Percentiles rank a stretch among this genome's conserved stretches.
Evolutionary conservation across 225 moss, liverwort and hornwort genomes (phyloP).

Genomic region (Thuidium tamariscinum): DNA sequence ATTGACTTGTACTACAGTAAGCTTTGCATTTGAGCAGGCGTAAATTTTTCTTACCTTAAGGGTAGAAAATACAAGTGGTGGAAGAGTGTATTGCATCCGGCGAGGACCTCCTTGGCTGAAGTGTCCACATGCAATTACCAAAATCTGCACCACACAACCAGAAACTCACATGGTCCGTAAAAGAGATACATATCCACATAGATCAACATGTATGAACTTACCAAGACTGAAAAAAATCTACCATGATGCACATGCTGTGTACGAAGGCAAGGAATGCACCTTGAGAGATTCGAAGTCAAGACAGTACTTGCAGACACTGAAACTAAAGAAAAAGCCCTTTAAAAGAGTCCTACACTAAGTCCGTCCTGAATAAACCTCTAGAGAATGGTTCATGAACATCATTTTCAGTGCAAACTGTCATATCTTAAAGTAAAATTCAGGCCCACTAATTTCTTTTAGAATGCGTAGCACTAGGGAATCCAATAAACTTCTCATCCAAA

Average conservation of each 20-base stretch:
- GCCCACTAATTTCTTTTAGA: background rate
- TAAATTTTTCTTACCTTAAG: slow-evolving; percentile 30
- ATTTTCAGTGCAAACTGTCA: background rate
- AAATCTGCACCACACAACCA: slow-evolving; percentile 41
- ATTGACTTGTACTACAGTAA: background rate
- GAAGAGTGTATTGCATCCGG: slow-evolving; percentile 71
- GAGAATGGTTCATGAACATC: background rate
- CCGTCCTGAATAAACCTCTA: background rate
- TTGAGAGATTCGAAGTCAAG: background rate
- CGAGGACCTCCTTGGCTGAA: slow-evolving; percentile 77
- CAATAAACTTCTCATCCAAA: background rate
- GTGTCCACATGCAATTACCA: slow-evolving; percentile 67
- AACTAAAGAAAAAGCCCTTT: background rate
- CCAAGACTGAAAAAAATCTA: background rate
- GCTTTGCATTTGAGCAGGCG: background rate
- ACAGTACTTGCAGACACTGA: background rate
- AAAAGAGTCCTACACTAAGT: background rate
- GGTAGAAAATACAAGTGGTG: slow-evolving; percentile 73
- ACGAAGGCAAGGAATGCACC: background rate
- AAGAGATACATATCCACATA: background rate
- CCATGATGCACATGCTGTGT: background rate
- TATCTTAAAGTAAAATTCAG: background rate
- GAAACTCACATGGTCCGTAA: background rate
- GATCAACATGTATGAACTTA: background rate
- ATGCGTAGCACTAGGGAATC: background rate